Base-by-base conservation (phyloP, 2,329 filamentous ascomycete species). In the Ceratocystis harringtonii region DNA sequence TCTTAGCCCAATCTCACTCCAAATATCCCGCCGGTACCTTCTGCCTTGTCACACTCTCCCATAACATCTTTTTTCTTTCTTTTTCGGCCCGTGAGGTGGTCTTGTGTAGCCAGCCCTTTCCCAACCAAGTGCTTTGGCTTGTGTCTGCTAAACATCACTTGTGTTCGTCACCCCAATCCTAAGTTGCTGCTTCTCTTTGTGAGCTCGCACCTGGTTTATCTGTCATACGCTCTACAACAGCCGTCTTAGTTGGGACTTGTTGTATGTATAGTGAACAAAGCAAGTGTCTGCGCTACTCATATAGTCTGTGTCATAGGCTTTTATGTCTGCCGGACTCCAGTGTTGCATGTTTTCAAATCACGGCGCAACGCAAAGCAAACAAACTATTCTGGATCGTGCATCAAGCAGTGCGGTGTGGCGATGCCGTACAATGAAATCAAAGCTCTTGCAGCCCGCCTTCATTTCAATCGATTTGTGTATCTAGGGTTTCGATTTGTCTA, bases 221-320 rank as follows among this genome's bases (percentile, higher is more conserved):
- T 62, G 61, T 62, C 61, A 62, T 62, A 62, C 61, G 36, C 36
- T 61, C n/a, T 61, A 61, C 60, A 61, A 43, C 60, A 41, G 43
- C 60, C 17, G 30, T 28, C 43, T 41, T 22, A 61, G 36, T 44
- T 44, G 36, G 36, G 60, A 32, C 52, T 48, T 48, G 41, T 32
- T 48, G 43, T 48, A 41, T 48, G 61, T 41, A 48, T 28, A 50
- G 41, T 41, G 25, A n/a, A 30, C 30, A 48, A 32, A 17, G 22
- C 41, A 25, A 22, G 61, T 62, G 19, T 32, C 19, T 36, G 15
- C 41, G 61, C 19, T 48, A n/a, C 19, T 17, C 43, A 48, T 36
- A n/a, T 44, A 48, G 58, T 48, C 43, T 48, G 43, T 50, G 61
- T 43, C 22, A 48, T 48, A 62, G 25, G 5, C 32, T 62, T 41